Base-by-base conservation (phyloP, 305 asterid species). In the Solanum chacoense region DNA sequence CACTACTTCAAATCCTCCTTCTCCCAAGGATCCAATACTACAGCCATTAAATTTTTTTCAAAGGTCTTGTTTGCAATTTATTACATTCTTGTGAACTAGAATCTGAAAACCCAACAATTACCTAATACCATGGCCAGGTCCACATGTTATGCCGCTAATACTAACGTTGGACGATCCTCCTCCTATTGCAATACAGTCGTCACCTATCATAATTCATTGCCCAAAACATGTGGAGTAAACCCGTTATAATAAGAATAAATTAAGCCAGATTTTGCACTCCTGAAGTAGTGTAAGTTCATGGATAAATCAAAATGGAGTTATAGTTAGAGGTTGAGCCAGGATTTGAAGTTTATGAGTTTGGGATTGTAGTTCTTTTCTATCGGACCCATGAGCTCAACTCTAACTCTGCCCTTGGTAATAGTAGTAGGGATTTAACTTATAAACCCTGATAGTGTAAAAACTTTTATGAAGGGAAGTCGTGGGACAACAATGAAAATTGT, bases 101-200 rank as follows among this genome's bases (percentile, higher is more conserved):
- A 42, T 84, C 8, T 84, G 45, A 55, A 83, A 83, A 31, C 4
- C 20, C 42, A 83, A 3, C 31, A 81, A 55, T 71, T 83, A 85
- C 95, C 96, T 95, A 89, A 95, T 95, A 26, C 96, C 96, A 71
- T 95, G 98, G 34, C 96, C 98, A 18, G 94, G 98, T 63, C 96
- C 98, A 45, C 98, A 95, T 87, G 91, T 90, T 69, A 95, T 89
- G 85, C 95, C 91, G 40, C 90, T 86, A 5, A 95, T 86, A 31
- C 89, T 87, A 79, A 95, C 73, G 16, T 92, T 88, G 22, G 95
- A 95, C 20, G 91, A 89, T 74, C 98, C 98, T 45, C 91, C 95
- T 67, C 88, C 91, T 35, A 94, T 88, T n/a, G 96, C 95, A 89
- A 95, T 88, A 91, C 98, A 94, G 85, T 95, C 98, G 87, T 94